These are phyloP conservation scores for Lichtheimia ramosa DNA, from an alignment of 371 early-diverging fungal genomes.

Conservation along the genomic window DNA sequence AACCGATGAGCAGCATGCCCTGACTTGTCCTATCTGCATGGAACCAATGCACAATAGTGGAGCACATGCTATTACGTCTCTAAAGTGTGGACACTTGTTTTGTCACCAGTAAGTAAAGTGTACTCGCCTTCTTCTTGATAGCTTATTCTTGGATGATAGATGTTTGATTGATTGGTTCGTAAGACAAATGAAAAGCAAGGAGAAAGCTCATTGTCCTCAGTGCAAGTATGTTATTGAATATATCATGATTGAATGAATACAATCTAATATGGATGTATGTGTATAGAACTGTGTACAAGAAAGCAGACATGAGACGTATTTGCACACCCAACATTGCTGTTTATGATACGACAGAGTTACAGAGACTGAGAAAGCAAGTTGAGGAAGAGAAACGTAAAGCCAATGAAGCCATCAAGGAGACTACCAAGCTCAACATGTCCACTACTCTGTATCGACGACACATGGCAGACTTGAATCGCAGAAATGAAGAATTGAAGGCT, in stretches of 20 bases:
- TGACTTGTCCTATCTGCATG: constrained; percentile 10
- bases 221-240: constrained; percentile 4
- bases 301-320: constrained; percentile 1
- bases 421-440: background rate
- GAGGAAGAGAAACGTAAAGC: background rate
- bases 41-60: constrained; percentile 8
- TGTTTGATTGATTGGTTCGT: constrained; percentile 6
- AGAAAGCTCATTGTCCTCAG: background rate
- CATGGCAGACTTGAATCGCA: background rate
- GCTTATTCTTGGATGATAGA: background rate
- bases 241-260: background rate
- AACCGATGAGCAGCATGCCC: background rate
- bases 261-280: too few species aligned
- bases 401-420: background rate
- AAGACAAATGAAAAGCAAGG: background rate
- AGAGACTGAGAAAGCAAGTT: constrained; percentile 5
- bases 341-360: constrained; percentile 6
- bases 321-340: background rate
- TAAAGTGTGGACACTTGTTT: constrained; percentile 7
- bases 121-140: background rate
- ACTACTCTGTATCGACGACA: background rate
- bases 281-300: background rate
- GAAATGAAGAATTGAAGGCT: background rate
- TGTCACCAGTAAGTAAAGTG: background rate
- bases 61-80: background rate